Conservation (phyloP, 2,329 filamentous ascomycete species). For the Neoascochyta sp. region DNA sequence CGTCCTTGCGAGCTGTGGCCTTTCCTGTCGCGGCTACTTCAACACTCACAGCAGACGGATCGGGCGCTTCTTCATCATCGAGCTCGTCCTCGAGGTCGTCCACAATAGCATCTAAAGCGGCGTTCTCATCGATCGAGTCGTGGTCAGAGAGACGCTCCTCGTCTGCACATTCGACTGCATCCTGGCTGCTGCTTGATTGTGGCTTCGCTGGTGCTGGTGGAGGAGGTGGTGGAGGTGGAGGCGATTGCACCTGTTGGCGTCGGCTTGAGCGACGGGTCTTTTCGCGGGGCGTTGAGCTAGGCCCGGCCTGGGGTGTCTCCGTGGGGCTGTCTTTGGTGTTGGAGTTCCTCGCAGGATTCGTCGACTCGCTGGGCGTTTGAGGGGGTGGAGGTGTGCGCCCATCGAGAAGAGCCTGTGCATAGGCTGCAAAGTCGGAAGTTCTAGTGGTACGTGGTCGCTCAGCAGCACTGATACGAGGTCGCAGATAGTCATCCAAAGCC, state of each 20-base stretch:
- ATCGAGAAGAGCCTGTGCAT: slow-evolving; percentile 66
- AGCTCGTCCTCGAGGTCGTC: slow-evolving; percentile 82
- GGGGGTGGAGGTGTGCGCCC: slow-evolving; percentile 37
- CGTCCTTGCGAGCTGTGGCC: slow-evolving; percentile 86
- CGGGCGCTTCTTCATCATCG: slow-evolving; percentile 63
- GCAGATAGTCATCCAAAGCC: slow-evolving; percentile 89
- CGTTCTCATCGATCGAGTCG: slow-evolving; percentile 62
- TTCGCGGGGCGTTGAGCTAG: slow-evolving; percentile 51
- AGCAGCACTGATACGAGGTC: slow-evolving; percentile 77
- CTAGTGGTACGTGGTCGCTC: slow-evolving; percentile 67
- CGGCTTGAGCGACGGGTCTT: slow-evolving; percentile 65
- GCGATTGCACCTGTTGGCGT: slow-evolving; percentile 48
- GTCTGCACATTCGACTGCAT: slow-evolving; percentile 85
- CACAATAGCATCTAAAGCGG: slow-evolving; percentile 77
- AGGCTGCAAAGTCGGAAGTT: slow-evolving; percentile 63
- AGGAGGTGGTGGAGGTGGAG: slow-evolving; percentile 52
- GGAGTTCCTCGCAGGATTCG: slow-evolving; percentile 31
- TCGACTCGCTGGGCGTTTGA: slow-evolving; percentile 33
- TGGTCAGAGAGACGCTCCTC: slow-evolving; percentile 78
- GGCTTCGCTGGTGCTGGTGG: slow-evolving; percentile 49
- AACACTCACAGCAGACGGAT: slow-evolving; percentile 85
- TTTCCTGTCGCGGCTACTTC: slow-evolving; percentile 84
- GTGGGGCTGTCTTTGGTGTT: slow-evolving; percentile 34
- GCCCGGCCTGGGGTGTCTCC: slow-evolving; percentile 46
- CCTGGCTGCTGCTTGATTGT: slow-evolving; percentile 33